A percentile compares a stretch with the other conserved stretches of the same genome.
These are phyloP conservation scores for Fusarium piperis DNA, from an alignment of 2,329 filamentous ascomycete genomes.

Conservation along the genomic window DNA sequence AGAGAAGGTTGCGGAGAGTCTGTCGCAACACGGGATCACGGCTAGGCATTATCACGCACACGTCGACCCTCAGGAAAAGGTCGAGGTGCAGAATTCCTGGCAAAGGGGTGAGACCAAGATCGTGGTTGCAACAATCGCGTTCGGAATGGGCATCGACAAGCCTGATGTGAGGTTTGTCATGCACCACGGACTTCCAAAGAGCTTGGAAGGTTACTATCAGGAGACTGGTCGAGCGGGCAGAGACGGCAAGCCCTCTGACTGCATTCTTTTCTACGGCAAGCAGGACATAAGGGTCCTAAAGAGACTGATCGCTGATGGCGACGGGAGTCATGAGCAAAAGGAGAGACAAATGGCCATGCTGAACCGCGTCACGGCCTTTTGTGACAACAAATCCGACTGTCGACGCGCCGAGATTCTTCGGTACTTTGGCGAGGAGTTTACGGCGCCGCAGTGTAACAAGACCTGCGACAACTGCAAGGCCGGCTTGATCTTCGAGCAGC, in stretches of 20 bases:
- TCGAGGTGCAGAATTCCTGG: constrained; percentile 80
- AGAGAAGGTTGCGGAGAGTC: constrained; percentile 78
- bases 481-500: constrained; percentile 73
- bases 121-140: constrained; percentile 97
- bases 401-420: constrained; percentile 85
- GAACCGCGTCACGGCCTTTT: constrained; percentile 84
- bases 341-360: constrained; percentile 87
- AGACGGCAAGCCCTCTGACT: constrained; percentile 87
- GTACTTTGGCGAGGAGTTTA: constrained; percentile 94
- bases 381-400: constrained; percentile 89
- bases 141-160: constrained; percentile 99
- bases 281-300: constrained; percentile 77
- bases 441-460: constrained; percentile 73
- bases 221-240: constrained; percentile 95
- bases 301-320: constrained; percentile 84
- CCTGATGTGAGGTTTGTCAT: constrained; percentile 96
- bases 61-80: constrained; percentile 75
- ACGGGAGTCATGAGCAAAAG: constrained; percentile 81
- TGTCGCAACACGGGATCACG: constrained; percentile 72
- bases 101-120: constrained; percentile 83
- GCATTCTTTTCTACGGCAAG: constrained; percentile 90
- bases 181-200: constrained; percentile 92
- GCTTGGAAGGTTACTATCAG: constrained; percentile 96
- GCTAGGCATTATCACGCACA: constrained; percentile 89
- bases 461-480: constrained; percentile 92